Evolutionary conservation across 106 monocot genomes (phyloP).

Genomic region (Platanthera guangdongensis): DNA sequence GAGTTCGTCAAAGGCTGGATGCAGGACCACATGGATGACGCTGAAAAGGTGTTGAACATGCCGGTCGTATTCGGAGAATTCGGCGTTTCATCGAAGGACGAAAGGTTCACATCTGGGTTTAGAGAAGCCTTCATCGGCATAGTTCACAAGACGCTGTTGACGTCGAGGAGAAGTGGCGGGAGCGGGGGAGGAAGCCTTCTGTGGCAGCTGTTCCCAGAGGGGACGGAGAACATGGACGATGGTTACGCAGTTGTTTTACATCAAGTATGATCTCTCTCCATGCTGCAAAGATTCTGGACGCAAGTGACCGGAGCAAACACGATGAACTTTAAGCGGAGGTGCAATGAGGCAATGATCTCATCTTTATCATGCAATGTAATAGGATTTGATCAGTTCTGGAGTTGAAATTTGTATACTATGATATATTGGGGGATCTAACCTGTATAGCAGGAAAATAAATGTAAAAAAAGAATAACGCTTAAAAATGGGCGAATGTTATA

Average conservation of each 20-base stretch:
- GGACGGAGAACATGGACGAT: conserved; percentile 81
- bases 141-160: conserved; percentile 41
- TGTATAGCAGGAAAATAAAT: not conserved
- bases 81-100: conserved; percentile 49
- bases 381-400: too few relatives aligned
- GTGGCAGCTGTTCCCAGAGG: conserved; percentile 93
- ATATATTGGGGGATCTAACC: not conserved
- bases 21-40: conserved; percentile 75
- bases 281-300: conserved; percentile 25
- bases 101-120: conserved; percentile 34
- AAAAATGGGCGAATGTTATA: too few relatives aligned
- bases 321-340: not conserved
- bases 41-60: conserved; percentile 52
- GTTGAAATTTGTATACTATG: too few relatives aligned
- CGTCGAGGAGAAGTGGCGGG: conserved; percentile 37
- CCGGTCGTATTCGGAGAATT: conserved; percentile 75
- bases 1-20: conserved; percentile 66
- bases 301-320: conserved; percentile 3
- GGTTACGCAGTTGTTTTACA: conserved; percentile 71
- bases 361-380: too few relatives aligned
- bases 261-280: conserved; percentile 36
- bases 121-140: conserved; percentile 47
- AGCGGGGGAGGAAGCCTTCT: conserved; percentile 66
- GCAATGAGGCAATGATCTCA: too few relatives aligned
- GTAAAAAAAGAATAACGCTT: not conserved